Evolutionary conservation across 2,329 filamentous ascomycete species (phyloP).

Genomic region (Fusarium sp.): DNA sequence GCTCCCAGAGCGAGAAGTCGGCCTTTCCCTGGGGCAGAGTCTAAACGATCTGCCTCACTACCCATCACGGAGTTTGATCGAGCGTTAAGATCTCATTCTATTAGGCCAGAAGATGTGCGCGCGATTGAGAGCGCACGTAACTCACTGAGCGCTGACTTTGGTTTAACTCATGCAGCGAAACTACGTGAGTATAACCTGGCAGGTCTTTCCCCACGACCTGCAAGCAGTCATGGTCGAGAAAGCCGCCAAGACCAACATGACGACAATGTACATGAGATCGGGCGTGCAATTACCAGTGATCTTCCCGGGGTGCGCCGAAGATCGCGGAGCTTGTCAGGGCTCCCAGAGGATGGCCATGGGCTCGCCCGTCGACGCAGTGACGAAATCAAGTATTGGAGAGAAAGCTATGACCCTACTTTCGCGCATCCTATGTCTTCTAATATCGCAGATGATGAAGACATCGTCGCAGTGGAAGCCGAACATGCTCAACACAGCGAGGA

Average conservation of each 20-base stretch:
- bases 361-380: constrained; percentile 67
- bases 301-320: constrained; percentile 63
- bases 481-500: constrained; percentile 50
- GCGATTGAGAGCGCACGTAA: constrained; percentile 66
- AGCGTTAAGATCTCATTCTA: constrained; percentile 71
- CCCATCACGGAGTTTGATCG: constrained; percentile 71
- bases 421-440: constrained; percentile 65
- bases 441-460: constrained; percentile 55
- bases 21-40: constrained; percentile 53
- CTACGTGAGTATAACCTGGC: constrained; percentile 58
- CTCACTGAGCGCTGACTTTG: constrained; percentile 62
- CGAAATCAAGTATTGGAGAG: constrained; percentile 73
- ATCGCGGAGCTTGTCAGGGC: constrained; percentile 70
- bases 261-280: constrained; percentile 67
- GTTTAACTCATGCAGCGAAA: constrained; percentile 51
- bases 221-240: constrained; percentile 68
- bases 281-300: constrained; percentile 72
- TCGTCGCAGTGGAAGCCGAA: constrained; percentile 48
- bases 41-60: constrained; percentile 69
- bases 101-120: constrained; percentile 67
- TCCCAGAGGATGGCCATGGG: constrained; percentile 55
- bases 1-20: constrained; percentile 56
- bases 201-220: constrained; percentile 71
- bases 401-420: constrained; percentile 67
- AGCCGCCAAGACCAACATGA: constrained; percentile 54